phyloP scores from a whole-genome alignment of 78 protist genomes.

The Bigelowiella natans region DNA sequence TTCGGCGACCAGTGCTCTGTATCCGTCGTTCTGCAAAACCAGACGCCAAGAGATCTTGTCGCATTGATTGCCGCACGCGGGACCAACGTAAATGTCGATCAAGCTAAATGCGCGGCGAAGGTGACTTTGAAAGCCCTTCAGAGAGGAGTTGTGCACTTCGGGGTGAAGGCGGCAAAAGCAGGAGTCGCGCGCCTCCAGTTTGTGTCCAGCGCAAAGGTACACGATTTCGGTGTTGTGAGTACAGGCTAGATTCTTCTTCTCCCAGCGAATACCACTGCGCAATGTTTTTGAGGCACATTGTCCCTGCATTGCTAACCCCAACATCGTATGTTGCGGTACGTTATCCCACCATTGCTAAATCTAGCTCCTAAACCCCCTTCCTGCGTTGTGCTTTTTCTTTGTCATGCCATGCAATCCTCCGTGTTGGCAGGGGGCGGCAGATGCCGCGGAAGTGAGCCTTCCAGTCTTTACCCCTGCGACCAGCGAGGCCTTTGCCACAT shows the following conservation, averaged over 20 bases:
- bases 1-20: constrained; percentile 4
- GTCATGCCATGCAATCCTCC: too few species aligned
- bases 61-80: not conserved
- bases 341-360: too few species aligned
- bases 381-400: too few species aligned
- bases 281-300: too few species aligned
- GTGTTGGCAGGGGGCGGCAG: too few species aligned
- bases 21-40: constrained; percentile 12
- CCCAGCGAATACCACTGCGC: too few species aligned
- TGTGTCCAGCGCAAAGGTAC: not conserved
- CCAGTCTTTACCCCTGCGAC: constrained; percentile 18
- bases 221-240: too few species aligned
- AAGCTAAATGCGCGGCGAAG: not conserved
- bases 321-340: too few species aligned
- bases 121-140: not conserved
- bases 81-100: not conserved
- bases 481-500: constrained; percentile 6
- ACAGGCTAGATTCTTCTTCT: too few species aligned
- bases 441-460: not conserved
- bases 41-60: not conserved
- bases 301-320: too few species aligned
- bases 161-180: not conserved
- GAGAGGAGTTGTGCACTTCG: not conserved
- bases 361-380: too few species aligned
- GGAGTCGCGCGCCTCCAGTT: not conserved